These are phyloP conservation scores for Sparassis latifolia DNA, from an alignment of 1,284 basidiomycete genomes.

Conservation along the genomic window DNA sequence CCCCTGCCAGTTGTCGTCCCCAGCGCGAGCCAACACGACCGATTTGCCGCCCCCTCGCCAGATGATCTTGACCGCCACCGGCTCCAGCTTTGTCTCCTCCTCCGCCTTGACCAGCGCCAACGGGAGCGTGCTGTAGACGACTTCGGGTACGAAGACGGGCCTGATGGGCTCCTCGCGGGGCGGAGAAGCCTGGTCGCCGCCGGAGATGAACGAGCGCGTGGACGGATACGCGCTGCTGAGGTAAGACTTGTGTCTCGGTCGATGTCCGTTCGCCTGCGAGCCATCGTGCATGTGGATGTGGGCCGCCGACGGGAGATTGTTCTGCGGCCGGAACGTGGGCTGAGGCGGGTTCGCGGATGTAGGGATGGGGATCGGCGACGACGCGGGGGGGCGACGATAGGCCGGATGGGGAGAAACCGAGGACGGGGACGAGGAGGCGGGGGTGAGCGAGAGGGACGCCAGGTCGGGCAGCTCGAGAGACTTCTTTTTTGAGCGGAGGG, in stretches of 20 bases:
- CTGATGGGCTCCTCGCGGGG: constrained; percentile 21
- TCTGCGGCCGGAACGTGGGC: constrained; percentile 26
- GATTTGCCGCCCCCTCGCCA: constrained; percentile 59
- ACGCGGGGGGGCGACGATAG: constrained; percentile 33
- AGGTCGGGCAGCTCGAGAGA: constrained; percentile 75
- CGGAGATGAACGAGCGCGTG: constrained; percentile 36
- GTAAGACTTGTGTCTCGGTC: constrained; percentile 25
- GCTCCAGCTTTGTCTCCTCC: constrained; percentile 29
- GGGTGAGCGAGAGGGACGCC: constrained; percentile 51
- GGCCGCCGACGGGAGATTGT: constrained; percentile 28
- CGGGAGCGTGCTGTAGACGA: constrained; percentile 59
- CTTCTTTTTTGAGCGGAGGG: constrained; percentile 62
- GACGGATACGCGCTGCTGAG: constrained; percentile 32
- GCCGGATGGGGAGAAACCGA: constrained; percentile 35
- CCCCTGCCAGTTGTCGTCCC: constrained; percentile 69
- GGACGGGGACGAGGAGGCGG: constrained; percentile 32
- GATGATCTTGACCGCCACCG: constrained; percentile 47
- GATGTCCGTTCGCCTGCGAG: background rate
- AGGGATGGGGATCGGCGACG: constrained; percentile 38
- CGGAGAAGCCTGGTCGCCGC: constrained; percentile 23
- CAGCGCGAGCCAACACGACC: constrained; percentile 60
- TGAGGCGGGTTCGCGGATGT: constrained; percentile 36
- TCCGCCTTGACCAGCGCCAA: constrained; percentile 41
- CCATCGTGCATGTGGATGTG: constrained; percentile 20
- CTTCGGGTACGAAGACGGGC: constrained; percentile 43